Conservation (phyloP, 257 asterid genomes). For the Linaria vulgaris region DNA sequence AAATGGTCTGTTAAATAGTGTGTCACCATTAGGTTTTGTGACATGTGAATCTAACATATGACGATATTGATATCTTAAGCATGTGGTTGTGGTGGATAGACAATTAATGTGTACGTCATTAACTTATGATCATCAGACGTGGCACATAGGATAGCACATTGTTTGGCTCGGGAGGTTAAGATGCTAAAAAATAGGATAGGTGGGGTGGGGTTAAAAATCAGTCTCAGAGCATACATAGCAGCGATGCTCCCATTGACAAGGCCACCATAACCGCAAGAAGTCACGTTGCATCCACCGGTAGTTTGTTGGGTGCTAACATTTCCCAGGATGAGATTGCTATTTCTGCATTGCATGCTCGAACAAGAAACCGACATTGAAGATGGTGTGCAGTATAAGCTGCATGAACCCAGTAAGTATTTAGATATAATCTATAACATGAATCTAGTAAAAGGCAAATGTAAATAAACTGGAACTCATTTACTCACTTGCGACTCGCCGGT, state of each 20-base stretch:
- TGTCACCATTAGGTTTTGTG: too few species aligned
- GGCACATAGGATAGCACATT: too few species aligned
- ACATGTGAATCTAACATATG: too few species aligned
- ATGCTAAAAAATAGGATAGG: background rate
- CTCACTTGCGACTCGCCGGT: slow-evolving; percentile 89
- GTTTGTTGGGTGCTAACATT: slow-evolving; percentile 75
- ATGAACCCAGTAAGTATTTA: slow-evolving; percentile 16
- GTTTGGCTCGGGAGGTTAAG: too few species aligned
- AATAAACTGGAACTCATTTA: slow-evolving; percentile 1
- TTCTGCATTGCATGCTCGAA: slow-evolving; percentile 94
- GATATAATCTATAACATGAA: background rate
- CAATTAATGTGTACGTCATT: too few species aligned
- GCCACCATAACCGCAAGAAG: slow-evolving; percentile 86
- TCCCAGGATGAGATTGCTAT: slow-evolving; percentile 85
- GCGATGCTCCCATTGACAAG: slow-evolving; percentile 79
- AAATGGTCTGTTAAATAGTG: background rate
- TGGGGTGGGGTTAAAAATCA: background rate
- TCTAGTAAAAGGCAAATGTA: background rate
- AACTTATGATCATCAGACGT: too few species aligned
- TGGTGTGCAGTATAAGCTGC: slow-evolving; percentile 91
- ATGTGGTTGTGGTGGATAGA: too few species aligned
- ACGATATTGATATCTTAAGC: too few species aligned
- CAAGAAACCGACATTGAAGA: slow-evolving; percentile 95
- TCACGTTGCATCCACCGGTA: slow-evolving; percentile 87
- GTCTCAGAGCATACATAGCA: slow-evolving; percentile 49